Base-by-base conservation (phyloP, 2,329 filamentous ascomycete genomes). In the Penicillium sp. region DNA sequence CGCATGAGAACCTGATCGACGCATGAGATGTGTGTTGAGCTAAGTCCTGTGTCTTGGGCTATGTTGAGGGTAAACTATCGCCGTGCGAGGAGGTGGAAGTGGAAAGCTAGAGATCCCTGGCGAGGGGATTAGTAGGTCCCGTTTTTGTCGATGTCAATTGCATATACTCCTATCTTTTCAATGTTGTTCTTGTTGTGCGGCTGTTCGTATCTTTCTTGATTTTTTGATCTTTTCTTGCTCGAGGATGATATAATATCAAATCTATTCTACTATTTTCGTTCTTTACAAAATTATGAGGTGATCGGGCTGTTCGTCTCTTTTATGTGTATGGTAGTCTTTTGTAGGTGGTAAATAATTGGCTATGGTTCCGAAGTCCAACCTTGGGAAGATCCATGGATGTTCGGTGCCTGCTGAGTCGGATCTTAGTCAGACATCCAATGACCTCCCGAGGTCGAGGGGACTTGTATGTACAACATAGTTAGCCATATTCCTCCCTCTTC, bases 1-100 rank as follows among this genome's bases (percentile, higher is more conserved):
- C 70, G 40, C 66, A 62, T 29, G 70, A 66, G 46, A 74, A 75
- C 59, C 65, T 80, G 56, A 77, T 80, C 50, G 77, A 79, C 57
- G 68, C 75, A 25, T 78, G 66, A 69, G 49, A 15, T 51, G 50
- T 47, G 52, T 45, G 49, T 43, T 31, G 47, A 50, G 42, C 3
- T 15, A 29, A 21, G 23, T 33, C n/a, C n/a, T 15, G 3, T 7
- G 45, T 17, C n/a, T 33, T 21, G 27, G 2, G n/a, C 29, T 31
- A 21, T 46, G n/a, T 46, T 21, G n/a, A 21, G 31, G 31, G 27
- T 47, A 21, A 33, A 33, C 12, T 31, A 46, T 31, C 15, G 6
- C 23, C 41, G 42, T 45, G 41, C 23, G 23, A 43, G 19, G 21
- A 23, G 8, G 23, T 45, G 17, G 17, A 43, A n/a, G 23, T 43